phyloP scores from a whole-genome alignment of 495 filamentous ascomycete species.

The Chaetomium tenue region DNA sequence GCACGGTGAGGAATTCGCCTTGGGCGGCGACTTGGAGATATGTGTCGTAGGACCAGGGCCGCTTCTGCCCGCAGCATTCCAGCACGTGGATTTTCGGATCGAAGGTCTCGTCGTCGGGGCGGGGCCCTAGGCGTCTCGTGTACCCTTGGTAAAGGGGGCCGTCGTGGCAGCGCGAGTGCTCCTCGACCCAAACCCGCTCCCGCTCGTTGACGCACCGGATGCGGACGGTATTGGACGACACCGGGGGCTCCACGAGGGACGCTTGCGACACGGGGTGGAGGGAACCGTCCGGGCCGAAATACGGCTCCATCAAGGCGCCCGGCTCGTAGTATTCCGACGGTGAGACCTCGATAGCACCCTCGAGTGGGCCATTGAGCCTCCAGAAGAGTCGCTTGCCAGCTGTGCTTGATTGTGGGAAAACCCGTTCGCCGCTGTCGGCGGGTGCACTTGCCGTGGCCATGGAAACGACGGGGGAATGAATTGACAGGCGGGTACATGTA shows the following conservation, averaged over 20 bases:
- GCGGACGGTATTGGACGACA: conserved; percentile 1
- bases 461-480: not conserved
- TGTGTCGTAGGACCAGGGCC: conserved; percentile 7
- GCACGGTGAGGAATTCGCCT: conserved; percentile 11
- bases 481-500: conserved; percentile 3
- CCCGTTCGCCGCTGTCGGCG: conserved; percentile 8
- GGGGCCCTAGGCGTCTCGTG: conserved; percentile 9
- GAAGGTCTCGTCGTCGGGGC: conserved; percentile 2
- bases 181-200: not conserved
- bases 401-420: not conserved
- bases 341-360: conserved; percentile 5
- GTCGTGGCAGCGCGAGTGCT: conserved; percentile 3
- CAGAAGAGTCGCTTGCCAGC: conserved; percentile 12
- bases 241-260: conserved; percentile 2
- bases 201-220: not conserved
- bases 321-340: conserved; percentile 14
- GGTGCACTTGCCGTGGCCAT: conserved; percentile 6
- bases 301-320: conserved; percentile 11
- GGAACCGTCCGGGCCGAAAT: conserved; percentile 10
- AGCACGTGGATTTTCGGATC: not conserved
- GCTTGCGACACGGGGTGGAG: conserved; percentile 7
- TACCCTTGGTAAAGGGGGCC: not conserved
- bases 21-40: conserved; percentile 7
- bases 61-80: conserved; percentile 13
- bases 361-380: conserved; percentile 13